These are phyloP conservation scores for Drechslera avenae DNA, from an alignment of 2,329 filamentous ascomycete genomes.

Conservation along the genomic window DNA sequence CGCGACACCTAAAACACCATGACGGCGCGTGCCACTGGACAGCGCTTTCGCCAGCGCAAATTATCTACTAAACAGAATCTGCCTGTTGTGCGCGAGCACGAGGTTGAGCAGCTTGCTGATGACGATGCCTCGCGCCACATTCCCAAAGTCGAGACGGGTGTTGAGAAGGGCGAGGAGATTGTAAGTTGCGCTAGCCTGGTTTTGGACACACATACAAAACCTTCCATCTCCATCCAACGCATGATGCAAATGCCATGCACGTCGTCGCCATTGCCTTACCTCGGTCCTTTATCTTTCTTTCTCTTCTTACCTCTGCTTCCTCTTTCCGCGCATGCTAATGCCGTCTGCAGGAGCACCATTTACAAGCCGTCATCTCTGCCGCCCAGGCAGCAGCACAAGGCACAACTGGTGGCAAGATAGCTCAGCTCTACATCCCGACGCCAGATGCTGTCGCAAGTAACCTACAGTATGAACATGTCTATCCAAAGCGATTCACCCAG, in stretches of 20 bases:
- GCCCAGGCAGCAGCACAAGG: slow-evolving; percentile 61
- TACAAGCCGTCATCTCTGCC: slow-evolving; percentile 80
- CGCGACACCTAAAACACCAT: slow-evolving; percentile 27
- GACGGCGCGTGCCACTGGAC: slow-evolving; percentile 45
- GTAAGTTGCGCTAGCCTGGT: slow-evolving; percentile 65
- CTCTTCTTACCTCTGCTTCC: slow-evolving; percentile 17
- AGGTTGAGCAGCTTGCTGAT: slow-evolving; percentile 86
- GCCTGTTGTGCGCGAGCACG: slow-evolving; percentile 84
- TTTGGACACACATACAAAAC: slow-evolving; percentile 24
- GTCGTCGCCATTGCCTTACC: neutral
- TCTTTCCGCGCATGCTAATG: slow-evolving; percentile 23
- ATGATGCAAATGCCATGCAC: neutral
- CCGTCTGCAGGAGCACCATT: slow-evolving; percentile 80
- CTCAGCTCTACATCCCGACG: slow-evolving; percentile 70
- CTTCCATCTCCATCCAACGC: slow-evolving; percentile 19
- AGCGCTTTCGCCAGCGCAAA: slow-evolving; percentile 84
- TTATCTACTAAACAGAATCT: slow-evolving; percentile 88
- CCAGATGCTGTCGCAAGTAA: slow-evolving; percentile 66
- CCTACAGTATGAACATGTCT: slow-evolving; percentile 87
- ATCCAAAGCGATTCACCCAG: slow-evolving; percentile 77
- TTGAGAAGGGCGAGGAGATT: slow-evolving; percentile 96
- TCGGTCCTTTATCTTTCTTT: too few relatives aligned
- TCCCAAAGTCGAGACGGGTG: slow-evolving; percentile 89
- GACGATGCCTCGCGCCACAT: slow-evolving; percentile 81
- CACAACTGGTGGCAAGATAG: slow-evolving; percentile 60